Evolutionary conservation across 805 yeast genomes (phyloP).

Genomic region (baker's yeast (Saccharomyces cerevisiae)): DNA sequence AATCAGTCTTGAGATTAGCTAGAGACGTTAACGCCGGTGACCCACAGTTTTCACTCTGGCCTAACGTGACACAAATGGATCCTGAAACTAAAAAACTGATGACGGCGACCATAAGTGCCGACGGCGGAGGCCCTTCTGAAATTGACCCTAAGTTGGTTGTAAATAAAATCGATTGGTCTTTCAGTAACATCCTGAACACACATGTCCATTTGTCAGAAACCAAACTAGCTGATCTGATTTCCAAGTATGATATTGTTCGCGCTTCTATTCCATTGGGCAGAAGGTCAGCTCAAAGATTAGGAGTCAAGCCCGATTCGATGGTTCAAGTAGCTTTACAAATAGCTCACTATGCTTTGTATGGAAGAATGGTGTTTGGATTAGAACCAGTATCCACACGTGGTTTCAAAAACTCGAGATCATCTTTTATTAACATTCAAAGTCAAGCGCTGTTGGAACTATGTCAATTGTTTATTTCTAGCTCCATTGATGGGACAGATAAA

Average conservation of each 20-base stretch:
- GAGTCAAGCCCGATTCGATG: constrained; percentile 81
- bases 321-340: constrained; percentile 86
- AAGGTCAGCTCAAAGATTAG: constrained; percentile 67
- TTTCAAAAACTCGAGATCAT: constrained; percentile 62
- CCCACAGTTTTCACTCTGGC: constrained; percentile 33
- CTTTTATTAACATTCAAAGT: constrained; percentile 57
- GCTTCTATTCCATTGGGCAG: constrained; percentile 71
- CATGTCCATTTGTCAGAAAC: constrained; percentile 79
- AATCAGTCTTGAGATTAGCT: constrained; percentile 78
- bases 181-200: constrained; percentile 32
- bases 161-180: constrained; percentile 31
- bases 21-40: constrained; percentile 59
- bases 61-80: constrained; percentile 14
- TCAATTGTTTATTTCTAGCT: constrained; percentile 55
- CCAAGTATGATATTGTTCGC: constrained; percentile 71
- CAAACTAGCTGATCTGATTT: constrained; percentile 72
- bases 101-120: background rate
- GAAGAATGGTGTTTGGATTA: constrained; percentile 78
- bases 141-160: constrained; percentile 13
- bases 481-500: constrained; percentile 40
- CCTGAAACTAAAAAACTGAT: constrained; percentile 2
- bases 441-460: constrained; percentile 43
- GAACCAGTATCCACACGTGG: constrained; percentile 81
- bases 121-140: constrained; percentile 2
- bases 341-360: constrained; percentile 84